Evolutionary conservation across 306 rosid species (phyloP).

Genomic region (Dalbergia cochinchinensis): DNA sequence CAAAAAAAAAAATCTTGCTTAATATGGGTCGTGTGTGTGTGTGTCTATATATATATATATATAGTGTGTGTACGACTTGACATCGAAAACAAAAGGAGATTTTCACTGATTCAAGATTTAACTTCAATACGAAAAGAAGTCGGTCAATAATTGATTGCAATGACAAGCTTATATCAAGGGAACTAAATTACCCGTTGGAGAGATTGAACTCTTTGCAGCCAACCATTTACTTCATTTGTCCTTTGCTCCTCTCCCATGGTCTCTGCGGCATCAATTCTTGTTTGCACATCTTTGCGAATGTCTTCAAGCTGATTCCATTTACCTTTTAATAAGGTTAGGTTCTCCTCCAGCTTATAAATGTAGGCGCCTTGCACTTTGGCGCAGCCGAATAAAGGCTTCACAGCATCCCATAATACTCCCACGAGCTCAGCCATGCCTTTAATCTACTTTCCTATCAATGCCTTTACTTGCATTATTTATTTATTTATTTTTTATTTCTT

Average conservation of each 20-base stretch:
- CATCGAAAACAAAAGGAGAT: too few species aligned
- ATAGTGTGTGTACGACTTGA: too few species aligned
- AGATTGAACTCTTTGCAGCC: slow-evolving; percentile 27
- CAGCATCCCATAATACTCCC: neutral
- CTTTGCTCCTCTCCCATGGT: neutral
- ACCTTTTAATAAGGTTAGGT: neutral
- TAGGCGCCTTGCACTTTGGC: neutral
- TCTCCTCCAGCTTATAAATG: neutral
- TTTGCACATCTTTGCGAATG: neutral
- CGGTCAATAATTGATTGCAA: too few species aligned
- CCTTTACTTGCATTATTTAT: neutral
- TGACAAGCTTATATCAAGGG: too few species aligned
- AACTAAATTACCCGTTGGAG: slow-evolving; percentile 11
- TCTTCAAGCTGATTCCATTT: neutral
- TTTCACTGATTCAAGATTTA: too few species aligned
- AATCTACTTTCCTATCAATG: neutral
- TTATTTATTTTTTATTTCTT: too few species aligned
- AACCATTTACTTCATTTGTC: slow-evolving; percentile 18
- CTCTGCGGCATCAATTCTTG: slow-evolving; percentile 1
- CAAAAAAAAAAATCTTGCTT: too few species aligned
- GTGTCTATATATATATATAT: too few species aligned
- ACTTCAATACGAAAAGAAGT: too few species aligned
- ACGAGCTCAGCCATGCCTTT: slow-evolving; percentile 41
- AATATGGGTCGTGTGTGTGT: too few species aligned
- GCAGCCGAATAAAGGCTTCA: slow-evolving; percentile 13